A percentile compares a stretch with the other conserved stretches of the same genome.
These are phyloP conservation scores for Aureobasidium mangrovei DNA, from an alignment of 2,329 filamentous ascomycete species.

Conservation along the genomic window DNA sequence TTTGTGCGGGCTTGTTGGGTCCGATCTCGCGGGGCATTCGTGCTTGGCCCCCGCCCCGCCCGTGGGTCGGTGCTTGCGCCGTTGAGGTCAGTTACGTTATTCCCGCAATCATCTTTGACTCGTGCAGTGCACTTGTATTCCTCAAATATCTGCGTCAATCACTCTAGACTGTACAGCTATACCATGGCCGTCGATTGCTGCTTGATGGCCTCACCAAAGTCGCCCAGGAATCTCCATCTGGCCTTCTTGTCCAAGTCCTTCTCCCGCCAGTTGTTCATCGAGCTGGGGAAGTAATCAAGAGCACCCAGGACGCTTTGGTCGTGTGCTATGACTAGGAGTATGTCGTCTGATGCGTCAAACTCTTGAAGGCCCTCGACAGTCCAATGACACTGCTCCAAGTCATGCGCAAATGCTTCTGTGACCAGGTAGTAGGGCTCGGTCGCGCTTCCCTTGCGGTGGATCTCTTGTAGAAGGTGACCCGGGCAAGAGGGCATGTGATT, in stretches of 20 bases:
- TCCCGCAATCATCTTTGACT: background rate
- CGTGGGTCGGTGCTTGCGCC: background rate
- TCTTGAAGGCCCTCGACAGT: conserved; percentile 41
- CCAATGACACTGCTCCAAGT: conserved; percentile 27
- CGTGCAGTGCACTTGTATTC: background rate
- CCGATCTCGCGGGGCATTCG: conserved; percentile 2
- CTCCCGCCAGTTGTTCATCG: conserved; percentile 38
- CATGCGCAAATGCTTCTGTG: conserved; percentile 25
- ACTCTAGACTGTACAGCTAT: background rate
- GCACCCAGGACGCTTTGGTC: conserved; percentile 36
- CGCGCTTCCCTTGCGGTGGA: conserved; percentile 30
- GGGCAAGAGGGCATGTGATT: conserved; percentile 29
- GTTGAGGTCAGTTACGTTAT: background rate
- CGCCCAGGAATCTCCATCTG: conserved; percentile 44
- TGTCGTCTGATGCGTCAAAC: conserved; percentile 36
- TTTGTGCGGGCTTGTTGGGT: background rate
- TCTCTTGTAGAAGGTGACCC: conserved; percentile 31
- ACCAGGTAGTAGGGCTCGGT: conserved; percentile 30
- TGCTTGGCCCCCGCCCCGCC: background rate
- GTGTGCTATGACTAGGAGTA: conserved; percentile 42
- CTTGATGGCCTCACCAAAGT: conserved; percentile 38
- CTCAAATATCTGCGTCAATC: background rate
- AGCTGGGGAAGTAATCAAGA: conserved; percentile 43
- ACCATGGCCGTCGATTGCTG: background rate
- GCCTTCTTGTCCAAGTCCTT: conserved; percentile 40